Conservation (phyloP, 2,329 filamentous ascomycete species). For the Paecilomyces variotii region DNA sequence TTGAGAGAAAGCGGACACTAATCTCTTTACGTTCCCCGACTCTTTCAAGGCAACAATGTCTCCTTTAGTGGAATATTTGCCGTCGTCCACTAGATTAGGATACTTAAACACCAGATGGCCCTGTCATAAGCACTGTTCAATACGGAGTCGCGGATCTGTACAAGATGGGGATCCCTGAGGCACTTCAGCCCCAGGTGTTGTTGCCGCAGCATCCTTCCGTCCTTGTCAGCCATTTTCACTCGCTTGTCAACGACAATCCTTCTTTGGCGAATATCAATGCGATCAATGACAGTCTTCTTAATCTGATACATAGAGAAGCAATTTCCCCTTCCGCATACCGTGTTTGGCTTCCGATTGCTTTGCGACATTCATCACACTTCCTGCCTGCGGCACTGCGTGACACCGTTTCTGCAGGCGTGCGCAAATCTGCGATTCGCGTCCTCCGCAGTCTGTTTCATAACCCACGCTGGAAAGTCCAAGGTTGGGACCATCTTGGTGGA, state of each 20-base stretch:
- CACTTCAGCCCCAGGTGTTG: constrained; percentile 1
- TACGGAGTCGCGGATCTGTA: neutral
- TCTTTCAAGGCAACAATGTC: neutral
- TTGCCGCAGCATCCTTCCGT: neutral
- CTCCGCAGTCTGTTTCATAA: neutral
- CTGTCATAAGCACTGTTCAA: neutral
- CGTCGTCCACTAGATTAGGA: neutral
- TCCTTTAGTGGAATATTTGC: neutral
- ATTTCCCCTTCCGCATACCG: neutral
- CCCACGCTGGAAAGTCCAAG: neutral
- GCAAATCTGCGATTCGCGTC: neutral
- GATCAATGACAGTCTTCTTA: neutral
- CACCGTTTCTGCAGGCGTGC: neutral
- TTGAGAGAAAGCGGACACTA: neutral
- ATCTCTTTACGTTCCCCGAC: neutral
- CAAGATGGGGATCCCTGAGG: neutral
- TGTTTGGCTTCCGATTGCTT: neutral
- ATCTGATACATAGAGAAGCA: neutral
- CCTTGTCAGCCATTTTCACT: neutral
- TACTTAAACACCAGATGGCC: neutral
- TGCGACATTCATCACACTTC: neutral
- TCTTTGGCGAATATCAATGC: neutral
- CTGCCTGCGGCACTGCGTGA: neutral
- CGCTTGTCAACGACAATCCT: neutral
- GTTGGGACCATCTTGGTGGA: constrained; percentile 1